A percentile compares a stretch with the other conserved stretches of the same genome.
phyloP scores from a whole-genome alignment of 495 filamentous ascomycete genomes.

The Rhypophila decipiens region DNA sequence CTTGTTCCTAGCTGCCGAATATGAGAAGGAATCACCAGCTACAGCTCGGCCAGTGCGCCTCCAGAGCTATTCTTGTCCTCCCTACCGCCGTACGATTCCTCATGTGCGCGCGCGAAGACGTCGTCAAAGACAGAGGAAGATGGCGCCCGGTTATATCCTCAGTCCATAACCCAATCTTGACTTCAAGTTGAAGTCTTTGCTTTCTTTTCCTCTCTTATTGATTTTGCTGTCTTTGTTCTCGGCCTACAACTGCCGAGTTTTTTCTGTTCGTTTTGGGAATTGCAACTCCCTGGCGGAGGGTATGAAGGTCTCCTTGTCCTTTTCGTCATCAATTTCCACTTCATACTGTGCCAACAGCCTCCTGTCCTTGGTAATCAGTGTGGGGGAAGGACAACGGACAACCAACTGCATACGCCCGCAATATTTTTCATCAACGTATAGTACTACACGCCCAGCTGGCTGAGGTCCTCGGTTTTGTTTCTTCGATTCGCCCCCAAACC shows the following conservation, averaged over 20 bases:
- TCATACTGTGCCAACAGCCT: not conserved
- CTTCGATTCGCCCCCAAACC: not conserved
- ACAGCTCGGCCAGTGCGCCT: not conserved
- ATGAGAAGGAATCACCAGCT: not conserved
- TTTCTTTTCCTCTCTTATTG: not conserved
- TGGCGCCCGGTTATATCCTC: conserved; percentile 1
- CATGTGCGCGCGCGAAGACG: conserved; percentile 1
- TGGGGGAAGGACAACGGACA: not conserved
- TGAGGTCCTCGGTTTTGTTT: not conserved
- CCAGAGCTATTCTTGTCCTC: not conserved
- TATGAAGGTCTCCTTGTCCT: not conserved
- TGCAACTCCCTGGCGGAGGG: not conserved
- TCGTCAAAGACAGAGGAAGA: not conserved
- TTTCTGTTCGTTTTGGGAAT: not conserved
- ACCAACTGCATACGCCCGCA: not conserved
- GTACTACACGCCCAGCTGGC: conserved; percentile 1
- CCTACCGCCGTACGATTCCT: not conserved
- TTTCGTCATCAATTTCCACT: not conserved
- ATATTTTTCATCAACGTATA: not conserved
- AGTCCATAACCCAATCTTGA: not conserved
- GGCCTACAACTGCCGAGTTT: not conserved
- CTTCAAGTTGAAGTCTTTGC: not conserved
- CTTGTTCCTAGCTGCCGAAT: not conserved
- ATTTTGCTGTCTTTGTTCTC: not conserved
- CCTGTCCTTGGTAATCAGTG: not conserved